Base-by-base conservation (phyloP, 1,139 yeast species). In the Pichia inconspicua region DNA sequence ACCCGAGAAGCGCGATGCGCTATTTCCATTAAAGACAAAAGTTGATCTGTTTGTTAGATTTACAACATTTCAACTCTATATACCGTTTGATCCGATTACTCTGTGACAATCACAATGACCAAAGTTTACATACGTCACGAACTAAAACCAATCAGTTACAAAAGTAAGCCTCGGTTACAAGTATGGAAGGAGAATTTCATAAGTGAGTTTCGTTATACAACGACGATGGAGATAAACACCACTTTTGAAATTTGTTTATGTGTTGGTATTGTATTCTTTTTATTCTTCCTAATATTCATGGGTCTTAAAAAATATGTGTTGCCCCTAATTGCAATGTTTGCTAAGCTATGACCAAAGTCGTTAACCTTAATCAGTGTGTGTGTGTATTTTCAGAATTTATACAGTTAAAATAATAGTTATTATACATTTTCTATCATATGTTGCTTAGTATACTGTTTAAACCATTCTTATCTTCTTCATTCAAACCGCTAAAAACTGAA, bases 271-370 rank as follows among this genome's bases (percentile, higher is more conserved):
- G 27, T 12, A 1, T 27, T 46, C 1, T 9, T 43, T 3, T 22
- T 50, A 9, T 14, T 38, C 11, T 14, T 25, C 14, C 30, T 50
- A n/a, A 22, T 43, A 4, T 17, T 40, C 2, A 14, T 43, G 25
- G 53, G 51, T 2, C 46, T 41, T 17, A 48, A 48, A n/a, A 50
- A 48, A n/a, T 50, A 48, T 22, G 40, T 50, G 10, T 25, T 44
- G 14, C 53, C 53, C 6, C 28, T 48, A 10, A 25, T 50, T 27
- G 35, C 31, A 14, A n/a, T 47, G 12, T 11, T 45, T 9, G 44
- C 43, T 28, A 31, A 30, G 6, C 17, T 48, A 4, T 40, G 7
- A 31, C 7, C 12, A 30, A 30, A 27, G 30, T 27, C 6, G 30
- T 9, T 11, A 8, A 11, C 3, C 6, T 27, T 11, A 27, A 27